Evolutionary conservation across 2,329 filamentous ascomycete species (phyloP).

Genomic region (Graphilbum ipis-grandicollis): DNA sequence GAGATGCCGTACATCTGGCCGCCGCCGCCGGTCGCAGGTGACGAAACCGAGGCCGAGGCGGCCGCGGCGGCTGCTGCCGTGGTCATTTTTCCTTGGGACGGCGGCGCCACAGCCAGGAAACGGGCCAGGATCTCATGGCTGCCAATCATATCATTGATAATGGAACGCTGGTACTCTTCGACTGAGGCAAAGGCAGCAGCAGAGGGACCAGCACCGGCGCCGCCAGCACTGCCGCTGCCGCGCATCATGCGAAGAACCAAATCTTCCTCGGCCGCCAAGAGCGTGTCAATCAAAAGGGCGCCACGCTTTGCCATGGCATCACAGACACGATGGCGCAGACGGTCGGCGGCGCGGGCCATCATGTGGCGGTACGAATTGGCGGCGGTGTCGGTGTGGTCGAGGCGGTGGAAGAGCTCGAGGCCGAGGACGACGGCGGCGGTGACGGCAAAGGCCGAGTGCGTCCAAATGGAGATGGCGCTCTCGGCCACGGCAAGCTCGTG

Average conservation of each 20-base stretch:
- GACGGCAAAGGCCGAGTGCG: constrained; percentile 11
- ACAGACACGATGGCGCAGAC: constrained; percentile 5
- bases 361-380: constrained; percentile 8
- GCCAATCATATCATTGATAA: constrained; percentile 9
- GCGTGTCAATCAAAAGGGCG: constrained; percentile 7
- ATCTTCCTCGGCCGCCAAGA: constrained; percentile 9
- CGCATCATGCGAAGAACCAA: constrained; percentile 9
- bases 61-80: too few species aligned
- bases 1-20: background rate
- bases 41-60: too few species aligned
- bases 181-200: background rate
- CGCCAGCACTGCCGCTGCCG: too few species aligned
- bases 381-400: constrained; percentile 6
- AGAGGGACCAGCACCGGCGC: too few species aligned
- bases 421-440: constrained; percentile 10
- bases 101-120: constrained; percentile 4
- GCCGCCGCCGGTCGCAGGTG: background rate
- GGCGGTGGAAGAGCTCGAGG: constrained; percentile 10
- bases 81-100: too few species aligned
- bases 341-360: constrained; percentile 4
- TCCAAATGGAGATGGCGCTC: constrained; percentile 10
- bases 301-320: constrained; percentile 8
- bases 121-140: constrained; percentile 8
- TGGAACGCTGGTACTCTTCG: constrained; percentile 4
- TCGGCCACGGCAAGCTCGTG: constrained; percentile 7